phyloP scores from a whole-genome alignment of 1,139 yeast species.

The Hansenula anomala region DNA sequence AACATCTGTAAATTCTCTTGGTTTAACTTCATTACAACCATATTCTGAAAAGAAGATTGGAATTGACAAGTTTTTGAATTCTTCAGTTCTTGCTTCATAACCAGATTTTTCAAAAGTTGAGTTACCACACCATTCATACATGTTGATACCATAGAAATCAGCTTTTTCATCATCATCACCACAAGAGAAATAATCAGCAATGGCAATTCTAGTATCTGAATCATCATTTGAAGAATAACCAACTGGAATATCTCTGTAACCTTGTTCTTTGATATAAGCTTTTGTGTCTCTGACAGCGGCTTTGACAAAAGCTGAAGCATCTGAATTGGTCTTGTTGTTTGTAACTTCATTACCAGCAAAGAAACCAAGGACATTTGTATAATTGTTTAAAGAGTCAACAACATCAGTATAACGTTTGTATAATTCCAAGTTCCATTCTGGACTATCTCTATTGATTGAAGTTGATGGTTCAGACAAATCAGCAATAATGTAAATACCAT shows the following conservation, averaged over 20 bases:
- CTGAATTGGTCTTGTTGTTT: slow-evolving; percentile 60
- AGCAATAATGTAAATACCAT: slow-evolving; percentile 62
- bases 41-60: slow-evolving; percentile 84
- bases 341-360: slow-evolving; percentile 84
- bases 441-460: slow-evolving; percentile 51
- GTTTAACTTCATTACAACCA: slow-evolving; percentile 66
- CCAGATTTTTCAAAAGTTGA: slow-evolving; percentile 58
- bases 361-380: slow-evolving; percentile 70
- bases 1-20: slow-evolving; percentile 70
- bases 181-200: slow-evolving; percentile 74
- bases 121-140: slow-evolving; percentile 85
- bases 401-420: slow-evolving; percentile 62
- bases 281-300: slow-evolving; percentile 79
- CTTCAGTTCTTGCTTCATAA: slow-evolving; percentile 56
- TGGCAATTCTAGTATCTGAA: slow-evolving; percentile 53
- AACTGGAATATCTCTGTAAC: slow-evolving; percentile 64
- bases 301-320: slow-evolving; percentile 73
- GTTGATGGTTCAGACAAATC: slow-evolving; percentile 60
- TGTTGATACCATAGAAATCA: slow-evolving; percentile 78
- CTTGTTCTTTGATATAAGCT: slow-evolving; percentile 53
- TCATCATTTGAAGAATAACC: slow-evolving; percentile 82
- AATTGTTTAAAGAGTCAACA: slow-evolving; percentile 56
- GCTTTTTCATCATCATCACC: slow-evolving; percentile 55
- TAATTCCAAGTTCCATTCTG: slow-evolving; percentile 50
- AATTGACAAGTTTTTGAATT: slow-evolving; percentile 53